Evolutionary conservation across 163 green algal species (phyloP).

Genomic region (Volvox carteri): DNA sequence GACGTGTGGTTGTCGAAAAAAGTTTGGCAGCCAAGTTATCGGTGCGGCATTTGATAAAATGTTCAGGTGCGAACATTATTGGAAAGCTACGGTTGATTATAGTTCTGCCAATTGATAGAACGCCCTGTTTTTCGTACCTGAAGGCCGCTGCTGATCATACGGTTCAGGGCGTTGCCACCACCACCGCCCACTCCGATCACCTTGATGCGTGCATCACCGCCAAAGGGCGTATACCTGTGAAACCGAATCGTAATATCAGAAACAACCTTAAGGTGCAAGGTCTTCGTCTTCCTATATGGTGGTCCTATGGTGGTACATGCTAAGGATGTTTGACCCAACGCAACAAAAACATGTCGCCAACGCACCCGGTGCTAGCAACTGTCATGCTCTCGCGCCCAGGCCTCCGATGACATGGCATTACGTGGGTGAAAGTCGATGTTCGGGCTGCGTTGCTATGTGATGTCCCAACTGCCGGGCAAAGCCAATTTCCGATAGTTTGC

Average conservation of each 20-base stretch:
- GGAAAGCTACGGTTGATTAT: too few relatives aligned
- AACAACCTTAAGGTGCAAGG: too few relatives aligned
- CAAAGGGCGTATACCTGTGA: slow-evolving; percentile 45
- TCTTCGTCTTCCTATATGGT: too few relatives aligned
- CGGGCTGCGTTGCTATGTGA: background rate
- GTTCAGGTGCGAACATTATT: background rate
- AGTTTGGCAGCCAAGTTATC: background rate
- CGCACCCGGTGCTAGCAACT: slow-evolving; percentile 31
- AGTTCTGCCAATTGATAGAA: background rate
- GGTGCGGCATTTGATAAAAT: background rate
- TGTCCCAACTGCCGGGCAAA: background rate
- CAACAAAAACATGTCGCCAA: too few relatives aligned
- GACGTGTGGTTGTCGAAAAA: background rate
- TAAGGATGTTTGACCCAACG: too few relatives aligned
- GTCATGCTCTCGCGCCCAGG: slow-evolving; percentile 12
- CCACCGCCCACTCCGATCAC: slow-evolving; percentile 93
- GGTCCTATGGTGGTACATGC: too few relatives aligned
- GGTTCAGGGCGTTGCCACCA: slow-evolving; percentile 96
- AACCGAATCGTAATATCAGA: too few relatives aligned
- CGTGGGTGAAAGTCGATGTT: background rate
- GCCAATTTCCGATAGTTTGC: background rate
- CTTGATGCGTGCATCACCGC: slow-evolving; percentile 84
- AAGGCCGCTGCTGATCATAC: slow-evolving; percentile 91
- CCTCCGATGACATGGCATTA: background rate
- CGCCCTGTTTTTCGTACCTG: slow-evolving; percentile 55